Evolutionary conservation across 306 rosid species (phyloP), one percentile per base, ranked within the genome.

Genomic region (Ziziphus jujuba): DNA sequence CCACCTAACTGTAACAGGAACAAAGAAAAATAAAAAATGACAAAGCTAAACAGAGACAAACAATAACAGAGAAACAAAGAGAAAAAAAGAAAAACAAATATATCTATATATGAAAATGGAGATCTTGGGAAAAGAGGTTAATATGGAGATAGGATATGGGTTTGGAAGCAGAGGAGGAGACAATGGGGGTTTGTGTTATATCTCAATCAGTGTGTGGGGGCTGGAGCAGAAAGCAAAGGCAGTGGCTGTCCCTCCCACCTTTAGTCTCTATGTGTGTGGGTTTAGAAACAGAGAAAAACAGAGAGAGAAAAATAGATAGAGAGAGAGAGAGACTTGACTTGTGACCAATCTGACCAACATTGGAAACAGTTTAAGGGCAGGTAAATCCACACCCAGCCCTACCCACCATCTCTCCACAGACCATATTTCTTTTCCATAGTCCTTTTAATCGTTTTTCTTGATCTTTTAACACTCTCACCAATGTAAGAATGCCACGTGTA

Each of bases 1-100:
- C 65, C 61, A 83, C 91, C 95, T 73, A 89, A 77, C 86, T 17
- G 7, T 17, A 53, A 69, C 43, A 77, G 58, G 59, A 71, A 75
- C 57, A 65, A 75, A 73, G 38, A 31, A 45, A 50, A 73, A 6
- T 12, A 40, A 40, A 12, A 12, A 1, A 10, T 28, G 2, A 28
- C 2, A 28, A 28, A 28, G 33, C 33, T 1, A 28, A 28, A 28
- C 4, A 28, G 33, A 28, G 33, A 28, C 2, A 28, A 28, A 28
- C 33, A 28, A 28, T 28, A 40, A 0, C 12, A 8, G 45, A 40
- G 45, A 9, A 8, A 40, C 0, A 40, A 40, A 40, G 10, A 3
- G 12, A 40, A 7, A 12, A 10, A 40, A 40, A 40, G 45, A n/a
- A n/a, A n/a, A n/a, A n/a, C n/a, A n/a, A n/a, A n/a, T n/a, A 36